Percentiles rank a stretch among this genome's conserved stretches.
phyloP scores from a whole-genome alignment of 1,139 yeast genomes.

The Saccharomyces hybrid region DNA sequence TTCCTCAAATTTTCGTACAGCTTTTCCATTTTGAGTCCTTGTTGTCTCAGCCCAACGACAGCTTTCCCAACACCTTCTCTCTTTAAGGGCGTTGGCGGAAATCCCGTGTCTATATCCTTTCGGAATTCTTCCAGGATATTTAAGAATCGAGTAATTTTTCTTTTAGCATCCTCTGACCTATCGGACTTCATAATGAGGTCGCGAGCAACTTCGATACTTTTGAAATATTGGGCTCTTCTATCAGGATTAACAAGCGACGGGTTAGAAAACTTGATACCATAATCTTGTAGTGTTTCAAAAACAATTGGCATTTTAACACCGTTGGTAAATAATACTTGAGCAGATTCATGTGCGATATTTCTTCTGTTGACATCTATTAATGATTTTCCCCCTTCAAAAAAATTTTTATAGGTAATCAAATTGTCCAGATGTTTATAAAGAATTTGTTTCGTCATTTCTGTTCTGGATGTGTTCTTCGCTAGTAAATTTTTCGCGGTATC shows the following conservation, averaged over 20 bases:
- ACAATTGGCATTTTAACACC: constrained; percentile 31
- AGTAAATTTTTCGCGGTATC: constrained; percentile 20
- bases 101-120: constrained; percentile 21
- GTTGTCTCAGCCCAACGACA: constrained; percentile 17
- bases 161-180: constrained; percentile 16
- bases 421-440: constrained; percentile 16
- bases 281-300: constrained; percentile 23
- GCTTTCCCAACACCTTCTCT: constrained; percentile 14
- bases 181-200: constrained; percentile 16
- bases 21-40: constrained; percentile 27
- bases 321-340: constrained; percentile 20
- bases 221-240: constrained; percentile 22
- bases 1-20: constrained; percentile 19
- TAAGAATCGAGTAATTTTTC: constrained; percentile 14
- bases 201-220: constrained; percentile 23
- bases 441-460: constrained; percentile 16
- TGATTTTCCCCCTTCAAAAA: constrained; percentile 16
- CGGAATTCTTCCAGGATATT: constrained; percentile 17
- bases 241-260: constrained; percentile 14
- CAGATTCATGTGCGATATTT: constrained; percentile 16
- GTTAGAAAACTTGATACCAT: constrained; percentile 19
- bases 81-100: constrained; percentile 16
- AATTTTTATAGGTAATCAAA: constrained; percentile 13
- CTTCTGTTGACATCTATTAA: constrained; percentile 10
- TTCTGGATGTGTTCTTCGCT: constrained; percentile 17